Evolutionary conservation across 1,139 yeast genomes (phyloP).

Genomic region (Kurtzmaniella natalensis): DNA sequence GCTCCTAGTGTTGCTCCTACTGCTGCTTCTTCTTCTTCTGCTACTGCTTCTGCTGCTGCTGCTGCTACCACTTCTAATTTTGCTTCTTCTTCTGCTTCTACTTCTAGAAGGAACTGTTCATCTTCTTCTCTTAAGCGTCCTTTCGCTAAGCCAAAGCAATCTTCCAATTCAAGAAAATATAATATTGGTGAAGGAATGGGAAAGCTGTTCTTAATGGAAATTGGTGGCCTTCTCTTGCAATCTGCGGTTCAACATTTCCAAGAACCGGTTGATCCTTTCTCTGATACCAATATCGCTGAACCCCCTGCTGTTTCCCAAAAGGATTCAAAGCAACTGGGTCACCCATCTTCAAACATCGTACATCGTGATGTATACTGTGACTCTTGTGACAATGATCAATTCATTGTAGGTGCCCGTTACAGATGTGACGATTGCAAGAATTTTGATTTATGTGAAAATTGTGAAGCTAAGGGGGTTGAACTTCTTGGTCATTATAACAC

Average conservation of each 20-base stretch:
- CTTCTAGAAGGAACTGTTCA: too few species aligned
- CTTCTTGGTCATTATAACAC: slow-evolving; percentile 20
- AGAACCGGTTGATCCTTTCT: slow-evolving; percentile 10
- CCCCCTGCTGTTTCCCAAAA: not conserved
- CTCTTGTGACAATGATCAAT: slow-evolving; percentile 30
- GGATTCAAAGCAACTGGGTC: not conserved
- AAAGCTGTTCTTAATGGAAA: slow-evolving; percentile 9
- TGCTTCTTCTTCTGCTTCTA: too few species aligned
- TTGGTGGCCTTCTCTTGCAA: slow-evolving; percentile 23
- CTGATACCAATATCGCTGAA: not conserved
- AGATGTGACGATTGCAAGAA: slow-evolving; percentile 52
- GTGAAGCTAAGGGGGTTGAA: slow-evolving; percentile 29
- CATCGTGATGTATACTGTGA: slow-evolving; percentile 37
- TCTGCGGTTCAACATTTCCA: slow-evolving; percentile 22
- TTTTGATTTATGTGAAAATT: slow-evolving; percentile 52
- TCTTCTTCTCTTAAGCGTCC: too few species aligned
- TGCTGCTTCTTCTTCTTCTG: too few species aligned
- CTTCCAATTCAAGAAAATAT: too few species aligned
- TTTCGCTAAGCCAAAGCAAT: too few species aligned
- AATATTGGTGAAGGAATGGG: slow-evolving; percentile 9
- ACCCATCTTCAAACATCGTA: slow-evolving; percentile 6
- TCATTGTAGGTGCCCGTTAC: slow-evolving; percentile 47
- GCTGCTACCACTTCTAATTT: too few species aligned
- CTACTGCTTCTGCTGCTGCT: too few species aligned
- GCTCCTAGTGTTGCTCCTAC: too few species aligned